phyloP scores from a whole-genome alignment of 257 asterid species.

The Solanum boliviense region DNA sequence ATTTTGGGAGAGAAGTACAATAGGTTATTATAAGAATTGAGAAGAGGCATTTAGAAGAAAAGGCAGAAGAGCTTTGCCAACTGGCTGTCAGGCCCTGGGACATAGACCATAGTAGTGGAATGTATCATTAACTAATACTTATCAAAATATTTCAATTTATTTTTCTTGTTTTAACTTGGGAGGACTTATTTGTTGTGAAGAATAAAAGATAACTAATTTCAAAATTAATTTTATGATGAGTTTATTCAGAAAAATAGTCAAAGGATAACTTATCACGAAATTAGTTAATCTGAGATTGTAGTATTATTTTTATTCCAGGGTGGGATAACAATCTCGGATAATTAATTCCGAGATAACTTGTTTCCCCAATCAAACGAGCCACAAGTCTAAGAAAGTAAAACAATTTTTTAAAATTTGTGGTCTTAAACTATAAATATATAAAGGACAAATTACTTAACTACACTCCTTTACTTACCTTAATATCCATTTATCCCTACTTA shows the following conservation, averaged over 20 bases:
- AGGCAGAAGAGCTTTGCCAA: not conserved
- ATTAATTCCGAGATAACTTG: not conserved
- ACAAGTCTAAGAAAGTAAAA: no score
- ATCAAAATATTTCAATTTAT: not conserved
- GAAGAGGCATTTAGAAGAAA: not conserved
- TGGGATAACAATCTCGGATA: not conserved
- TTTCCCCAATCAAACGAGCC: not conserved
- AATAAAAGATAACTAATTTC: not conserved
- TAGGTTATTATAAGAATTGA: not conserved
- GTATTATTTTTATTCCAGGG: not conserved
- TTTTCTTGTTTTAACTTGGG: no score
- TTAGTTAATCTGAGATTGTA: no score
- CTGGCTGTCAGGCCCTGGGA: not conserved
- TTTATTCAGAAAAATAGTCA: no score
- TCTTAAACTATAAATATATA: no score
- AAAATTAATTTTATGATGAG: no score
- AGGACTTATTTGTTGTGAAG: not conserved
- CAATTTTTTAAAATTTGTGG: no score
- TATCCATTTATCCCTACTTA: no score
- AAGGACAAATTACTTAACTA: no score
- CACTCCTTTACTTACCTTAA: no score
- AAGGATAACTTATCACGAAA: not conserved
- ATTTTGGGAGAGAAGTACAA: not conserved
- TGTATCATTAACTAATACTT: not conserved
- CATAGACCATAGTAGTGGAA: no score